A percentile compares a stretch with the other conserved stretches of the same genome.
These are phyloP conservation scores for Penicillium arizonense DNA, from an alignment of 495 filamentous ascomycete species.

Conservation along the genomic window DNA sequence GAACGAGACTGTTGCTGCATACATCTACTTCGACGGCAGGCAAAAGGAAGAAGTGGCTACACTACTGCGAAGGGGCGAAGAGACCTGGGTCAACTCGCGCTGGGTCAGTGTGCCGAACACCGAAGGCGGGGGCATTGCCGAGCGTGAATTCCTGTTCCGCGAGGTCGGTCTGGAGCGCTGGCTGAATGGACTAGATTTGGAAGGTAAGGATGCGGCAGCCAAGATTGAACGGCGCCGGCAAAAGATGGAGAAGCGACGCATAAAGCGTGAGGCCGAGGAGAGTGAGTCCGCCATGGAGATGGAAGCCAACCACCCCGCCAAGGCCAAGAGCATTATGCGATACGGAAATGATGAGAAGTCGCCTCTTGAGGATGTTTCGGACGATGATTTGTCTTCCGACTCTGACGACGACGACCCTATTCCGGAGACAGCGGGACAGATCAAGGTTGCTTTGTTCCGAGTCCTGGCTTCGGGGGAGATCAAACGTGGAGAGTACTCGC, in stretches of 20 bases:
- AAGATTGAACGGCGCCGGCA: constrained; percentile 83
- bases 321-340: constrained; percentile 62
- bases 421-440: constrained; percentile 93
- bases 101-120: constrained; percentile 93
- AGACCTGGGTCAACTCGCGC: constrained; percentile 98
- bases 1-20: constrained; percentile 96
- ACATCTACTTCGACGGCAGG: constrained; percentile 97
- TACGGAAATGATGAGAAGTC: constrained; percentile 73
- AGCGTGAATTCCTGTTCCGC: constrained; percentile 95
- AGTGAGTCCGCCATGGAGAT: constrained; percentile 50
- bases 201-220: constrained; percentile 83
- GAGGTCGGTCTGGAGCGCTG: constrained; percentile 95
- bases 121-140: constrained; percentile 90
- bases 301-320: constrained; percentile 43
- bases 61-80: constrained; percentile 84
- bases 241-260: constrained; percentile 82
- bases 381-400: constrained; percentile 67
- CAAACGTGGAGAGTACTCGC: constrained; percentile 94
- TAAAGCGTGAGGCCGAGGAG: constrained; percentile 55
- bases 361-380: constrained; percentile 70
- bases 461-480: constrained; percentile 96
- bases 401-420: constrained; percentile 81
- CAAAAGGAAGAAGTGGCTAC: constrained; percentile 97
- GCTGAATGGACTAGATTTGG: constrained; percentile 90
- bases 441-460: constrained; percentile 95